Conservation (phyloP, 371 early-diverging fungal species). For the Haplosporangium sp. region DNA sequence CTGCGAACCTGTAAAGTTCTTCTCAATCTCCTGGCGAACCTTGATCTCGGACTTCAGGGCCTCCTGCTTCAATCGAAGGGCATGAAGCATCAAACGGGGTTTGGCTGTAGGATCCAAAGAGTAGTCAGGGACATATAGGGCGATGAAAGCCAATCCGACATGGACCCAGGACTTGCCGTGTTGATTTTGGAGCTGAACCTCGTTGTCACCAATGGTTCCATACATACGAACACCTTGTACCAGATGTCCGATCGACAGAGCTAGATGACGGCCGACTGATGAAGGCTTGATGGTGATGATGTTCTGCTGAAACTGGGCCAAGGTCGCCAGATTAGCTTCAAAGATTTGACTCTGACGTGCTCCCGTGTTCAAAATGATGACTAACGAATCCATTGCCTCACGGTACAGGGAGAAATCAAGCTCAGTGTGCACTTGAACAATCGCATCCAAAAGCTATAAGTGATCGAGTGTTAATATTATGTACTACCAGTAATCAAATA, state of each 20-base stretch:
- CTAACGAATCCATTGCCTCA: constrained; percentile 20
- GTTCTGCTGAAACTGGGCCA: constrained; percentile 24
- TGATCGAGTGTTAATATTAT: no score
- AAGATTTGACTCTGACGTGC: constrained; percentile 25
- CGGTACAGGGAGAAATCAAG: constrained; percentile 19
- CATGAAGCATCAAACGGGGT: constrained; percentile 70
- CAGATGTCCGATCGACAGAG: constrained; percentile 26
- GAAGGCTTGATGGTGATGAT: constrained; percentile 36
- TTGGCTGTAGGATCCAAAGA: constrained; percentile 84
- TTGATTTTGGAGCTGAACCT: constrained; percentile 25
- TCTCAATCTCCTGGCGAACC: constrained; percentile 68
- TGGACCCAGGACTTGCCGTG: constrained; percentile 69
- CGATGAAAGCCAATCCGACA: constrained; percentile 69
- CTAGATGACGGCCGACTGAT: constrained; percentile 35
- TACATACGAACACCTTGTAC: constrained; percentile 30
- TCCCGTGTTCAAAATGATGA: constrained; percentile 13
- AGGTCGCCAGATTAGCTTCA: constrained; percentile 3
- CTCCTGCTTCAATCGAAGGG: constrained; percentile 61
- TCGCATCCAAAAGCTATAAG: constrained; percentile 46
- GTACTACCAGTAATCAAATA: no score
- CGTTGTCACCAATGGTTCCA: constrained; percentile 26
- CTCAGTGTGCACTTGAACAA: constrained; percentile 36
- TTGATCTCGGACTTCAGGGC: constrained; percentile 60
- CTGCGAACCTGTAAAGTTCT: constrained; percentile 65
- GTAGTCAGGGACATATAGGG: constrained; percentile 78